Evolutionary conservation across 2,329 filamentous ascomycete genomes (phyloP).

Genomic region (Xylariaceae sp.): DNA sequence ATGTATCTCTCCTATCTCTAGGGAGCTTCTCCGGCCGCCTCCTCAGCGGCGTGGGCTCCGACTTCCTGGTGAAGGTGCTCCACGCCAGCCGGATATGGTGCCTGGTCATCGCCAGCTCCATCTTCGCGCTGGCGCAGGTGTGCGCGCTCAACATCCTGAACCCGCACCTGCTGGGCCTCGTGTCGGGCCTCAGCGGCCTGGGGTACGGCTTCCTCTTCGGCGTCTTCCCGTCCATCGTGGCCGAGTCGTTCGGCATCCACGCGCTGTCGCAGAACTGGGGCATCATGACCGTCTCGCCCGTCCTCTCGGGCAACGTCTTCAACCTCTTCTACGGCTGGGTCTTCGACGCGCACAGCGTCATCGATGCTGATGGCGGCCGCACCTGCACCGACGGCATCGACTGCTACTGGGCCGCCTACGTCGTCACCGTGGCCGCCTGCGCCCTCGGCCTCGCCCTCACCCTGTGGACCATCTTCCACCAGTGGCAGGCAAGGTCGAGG

Average conservation of each 20-base stretch:
- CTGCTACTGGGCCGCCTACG: conserved; percentile 78
- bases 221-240: conserved; percentile 81
- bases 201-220: conserved; percentile 93
- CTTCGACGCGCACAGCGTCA: conserved; percentile 71
- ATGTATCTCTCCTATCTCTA: conserved; percentile 89
- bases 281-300: conserved; percentile 82
- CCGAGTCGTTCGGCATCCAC: conserved; percentile 83
- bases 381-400: conserved; percentile 68
- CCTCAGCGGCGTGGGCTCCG: conserved; percentile 77
- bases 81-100: conserved; percentile 86
- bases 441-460: conserved; percentile 60
- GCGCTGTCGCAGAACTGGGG: conserved; percentile 95
- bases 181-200: conserved; percentile 78
- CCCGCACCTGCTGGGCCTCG: conserved; percentile 66
- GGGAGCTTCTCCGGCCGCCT: conserved; percentile 80
- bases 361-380: conserved; percentile 61
- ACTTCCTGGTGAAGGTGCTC: conserved; percentile 76
- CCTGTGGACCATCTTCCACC: conserved; percentile 60
- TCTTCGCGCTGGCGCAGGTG: conserved; percentile 76
- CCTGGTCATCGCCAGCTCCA: conserved; percentile 64
- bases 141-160: conserved; percentile 68
- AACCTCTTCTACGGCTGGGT: conserved; percentile 84
- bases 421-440: conserved; percentile 67
- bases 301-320: conserved; percentile 83
- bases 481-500: conserved; percentile 34